Percentiles rank a stretch among this genome's conserved stretches.
phyloP scores from a whole-genome alignment of 2,329 filamentous ascomycete genomes.

The Colletotrichum sp. region DNA sequence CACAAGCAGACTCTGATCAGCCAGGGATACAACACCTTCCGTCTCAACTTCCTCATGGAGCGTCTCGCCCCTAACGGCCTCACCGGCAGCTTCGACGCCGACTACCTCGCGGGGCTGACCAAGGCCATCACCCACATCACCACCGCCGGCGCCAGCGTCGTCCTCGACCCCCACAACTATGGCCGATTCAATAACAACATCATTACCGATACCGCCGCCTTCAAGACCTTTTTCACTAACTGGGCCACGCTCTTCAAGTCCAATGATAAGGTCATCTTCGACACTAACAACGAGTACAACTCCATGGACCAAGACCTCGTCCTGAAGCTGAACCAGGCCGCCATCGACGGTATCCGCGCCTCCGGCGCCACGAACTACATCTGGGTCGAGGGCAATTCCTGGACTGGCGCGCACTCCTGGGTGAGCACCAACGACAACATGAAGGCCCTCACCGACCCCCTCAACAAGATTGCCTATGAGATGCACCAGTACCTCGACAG shows the following conservation, averaged over 20 bases:
- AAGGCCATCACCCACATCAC: conserved; percentile 34
- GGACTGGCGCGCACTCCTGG: conserved; percentile 43
- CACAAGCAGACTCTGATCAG: conserved; percentile 46
- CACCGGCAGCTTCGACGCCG: conserved; percentile 41
- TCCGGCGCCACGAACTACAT: conserved; percentile 56
- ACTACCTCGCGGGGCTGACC: conserved; percentile 43
- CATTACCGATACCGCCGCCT: conserved; percentile 52
- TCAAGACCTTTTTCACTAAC: conserved; percentile 57
- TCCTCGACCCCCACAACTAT: conserved; percentile 62
- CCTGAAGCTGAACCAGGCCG: conserved; percentile 60
- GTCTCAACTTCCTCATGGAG: conserved; percentile 63
- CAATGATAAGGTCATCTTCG: conserved; percentile 59
- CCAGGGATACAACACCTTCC: conserved; percentile 61
- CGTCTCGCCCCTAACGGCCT: conserved; percentile 50
- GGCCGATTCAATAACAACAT: conserved; percentile 51
- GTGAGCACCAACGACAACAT: conserved; percentile 39
- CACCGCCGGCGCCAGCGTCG: conserved; percentile 40
- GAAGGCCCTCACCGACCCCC: conserved; percentile 44
- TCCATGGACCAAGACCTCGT: conserved; percentile 61
- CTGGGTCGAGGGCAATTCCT: conserved; percentile 54
- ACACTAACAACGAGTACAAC: conserved; percentile 67
- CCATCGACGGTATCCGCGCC: conserved; percentile 60
- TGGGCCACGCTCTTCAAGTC: conserved; percentile 51
- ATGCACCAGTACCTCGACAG: conserved; percentile 59
- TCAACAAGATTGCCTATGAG: conserved; percentile 49